A percentile compares a stretch with the other conserved stretches of the same genome.
These are phyloP conservation scores for Torulaspora quercuum DNA, from an alignment of 805 yeast genomes.

Conservation along the genomic window DNA sequence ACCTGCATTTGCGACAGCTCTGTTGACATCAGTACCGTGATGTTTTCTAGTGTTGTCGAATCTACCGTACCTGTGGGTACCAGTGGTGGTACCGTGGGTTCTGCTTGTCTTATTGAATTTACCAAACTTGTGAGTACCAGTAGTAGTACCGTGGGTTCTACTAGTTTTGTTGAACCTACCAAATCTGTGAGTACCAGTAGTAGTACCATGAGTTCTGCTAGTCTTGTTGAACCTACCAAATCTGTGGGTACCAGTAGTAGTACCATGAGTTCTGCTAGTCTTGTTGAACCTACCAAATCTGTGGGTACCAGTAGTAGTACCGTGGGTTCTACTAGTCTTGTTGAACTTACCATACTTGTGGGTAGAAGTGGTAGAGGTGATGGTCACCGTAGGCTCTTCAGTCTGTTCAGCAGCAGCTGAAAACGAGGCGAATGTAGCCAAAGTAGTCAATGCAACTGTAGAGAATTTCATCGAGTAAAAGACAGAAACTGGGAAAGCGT, in stretches of 20 bases:
- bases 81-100: conserved; percentile 38
- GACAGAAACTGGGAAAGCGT: not conserved
- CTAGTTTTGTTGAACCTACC: conserved; percentile 51
- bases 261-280: conserved; percentile 31
- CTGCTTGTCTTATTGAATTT: conserved; percentile 44
- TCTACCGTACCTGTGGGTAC: conserved; percentile 57
- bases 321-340: conserved; percentile 32
- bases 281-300: conserved; percentile 52
- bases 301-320: conserved; percentile 51
- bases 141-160: conserved; percentile 44
- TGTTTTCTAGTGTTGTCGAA: conserved; percentile 43
- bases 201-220: conserved; percentile 30
- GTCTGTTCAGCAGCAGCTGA: conserved; percentile 30
- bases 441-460: conserved; percentile 41
- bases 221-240: conserved; percentile 51
- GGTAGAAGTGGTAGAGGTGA: conserved; percentile 36
- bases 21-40: conserved; percentile 29
- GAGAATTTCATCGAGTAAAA: conserved; percentile 42
- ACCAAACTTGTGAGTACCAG: conserved; percentile 57
- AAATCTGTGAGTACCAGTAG: conserved; percentile 52
- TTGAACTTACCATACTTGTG: conserved; percentile 55
- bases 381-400: conserved; percentile 32
- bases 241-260: conserved; percentile 51
- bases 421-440: conserved; percentile 38
- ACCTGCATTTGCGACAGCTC: conserved; percentile 27